phyloP scores from a whole-genome alignment of 257 asterid species.

The Solanum okadae region DNA sequence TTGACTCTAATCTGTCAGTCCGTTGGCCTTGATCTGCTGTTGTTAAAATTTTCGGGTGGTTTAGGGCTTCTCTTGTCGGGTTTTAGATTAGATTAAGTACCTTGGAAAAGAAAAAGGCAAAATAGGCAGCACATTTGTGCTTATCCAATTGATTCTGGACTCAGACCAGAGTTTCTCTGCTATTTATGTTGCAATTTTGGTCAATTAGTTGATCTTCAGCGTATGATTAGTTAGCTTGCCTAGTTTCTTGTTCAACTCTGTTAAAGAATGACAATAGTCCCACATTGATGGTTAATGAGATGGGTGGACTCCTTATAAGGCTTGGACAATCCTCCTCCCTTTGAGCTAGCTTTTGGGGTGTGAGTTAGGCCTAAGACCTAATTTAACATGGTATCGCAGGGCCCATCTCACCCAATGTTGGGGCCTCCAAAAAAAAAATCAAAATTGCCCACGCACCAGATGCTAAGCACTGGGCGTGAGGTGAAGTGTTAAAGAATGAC shows the following conservation, averaged over 20 bases:
- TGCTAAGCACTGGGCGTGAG: too few species aligned
- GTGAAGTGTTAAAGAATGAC: too few species aligned
- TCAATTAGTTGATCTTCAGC: background rate
- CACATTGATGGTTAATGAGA: too few species aligned
- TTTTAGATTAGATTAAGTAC: background rate
- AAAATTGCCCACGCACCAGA: too few species aligned
- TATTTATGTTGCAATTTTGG: background rate
- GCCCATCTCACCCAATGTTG: too few species aligned
- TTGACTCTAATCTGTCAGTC: background rate
- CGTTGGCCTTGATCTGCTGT: background rate
- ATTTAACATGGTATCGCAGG: too few species aligned
- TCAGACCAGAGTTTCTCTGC: background rate
- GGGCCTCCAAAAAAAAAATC: too few species aligned
- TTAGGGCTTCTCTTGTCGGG: background rate
- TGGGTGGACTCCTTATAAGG: too few species aligned
- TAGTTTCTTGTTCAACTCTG: background rate
- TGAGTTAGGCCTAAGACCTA: too few species aligned
- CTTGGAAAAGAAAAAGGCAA: background rate
- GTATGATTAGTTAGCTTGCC: background rate
- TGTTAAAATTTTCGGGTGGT: background rate
- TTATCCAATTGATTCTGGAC: background rate
- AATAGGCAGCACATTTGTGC: background rate
- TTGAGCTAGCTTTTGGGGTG: too few species aligned
- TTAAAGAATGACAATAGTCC: too few species aligned
- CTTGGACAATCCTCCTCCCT: too few species aligned